Percentiles rank a stretch among this genome's conserved stretches.
phyloP scores from a whole-genome alignment of 2,329 filamentous ascomycete genomes.

The Fusarium nygamai region DNA sequence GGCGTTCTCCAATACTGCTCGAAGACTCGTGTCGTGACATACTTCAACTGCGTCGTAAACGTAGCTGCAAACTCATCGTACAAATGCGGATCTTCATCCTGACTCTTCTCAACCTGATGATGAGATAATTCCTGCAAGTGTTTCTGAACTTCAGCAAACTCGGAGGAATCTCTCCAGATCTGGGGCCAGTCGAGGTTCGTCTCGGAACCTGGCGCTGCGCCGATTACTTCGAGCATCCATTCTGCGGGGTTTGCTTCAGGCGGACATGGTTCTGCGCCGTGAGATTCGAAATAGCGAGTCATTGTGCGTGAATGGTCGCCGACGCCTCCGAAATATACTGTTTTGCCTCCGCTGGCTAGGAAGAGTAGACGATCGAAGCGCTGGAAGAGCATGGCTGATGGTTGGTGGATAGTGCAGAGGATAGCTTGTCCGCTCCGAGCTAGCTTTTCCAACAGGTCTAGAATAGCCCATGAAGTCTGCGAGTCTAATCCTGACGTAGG shows the following conservation, averaged over 20 bases:
- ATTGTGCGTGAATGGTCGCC: slow-evolving; percentile 64
- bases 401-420: slow-evolving; percentile 63
- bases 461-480: slow-evolving; percentile 68
- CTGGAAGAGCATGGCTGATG: slow-evolving; percentile 58
- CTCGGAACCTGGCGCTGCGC: slow-evolving; percentile 60
- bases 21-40: slow-evolving; percentile 50
- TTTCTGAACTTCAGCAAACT: slow-evolving; percentile 45
- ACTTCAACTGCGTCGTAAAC: slow-evolving; percentile 44
- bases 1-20: slow-evolving; percentile 56
- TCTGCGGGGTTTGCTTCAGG: slow-evolving; percentile 72
- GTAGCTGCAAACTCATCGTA: slow-evolving; percentile 48
- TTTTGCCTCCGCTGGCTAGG: slow-evolving; percentile 68
- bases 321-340: slow-evolving; percentile 73
- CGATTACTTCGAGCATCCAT: slow-evolving; percentile 67
- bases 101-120: not conserved
- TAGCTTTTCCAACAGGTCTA: slow-evolving; percentile 67
- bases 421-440: slow-evolving; percentile 60
- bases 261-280: slow-evolving; percentile 65
- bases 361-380: slow-evolving; percentile 68
- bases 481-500: slow-evolving; percentile 68
- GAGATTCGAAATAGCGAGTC: slow-evolving; percentile 68
- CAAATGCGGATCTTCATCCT: slow-evolving; percentile 15
- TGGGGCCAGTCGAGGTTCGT: slow-evolving; percentile 51
- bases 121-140: slow-evolving; percentile 45
- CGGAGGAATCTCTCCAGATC: slow-evolving; percentile 49